A percentile compares a stretch with the other conserved stretches of the same genome.
phyloP scores from a whole-genome alignment of 1,284 basidiomycete genomes.

The Porogramme epimiltina region DNA sequence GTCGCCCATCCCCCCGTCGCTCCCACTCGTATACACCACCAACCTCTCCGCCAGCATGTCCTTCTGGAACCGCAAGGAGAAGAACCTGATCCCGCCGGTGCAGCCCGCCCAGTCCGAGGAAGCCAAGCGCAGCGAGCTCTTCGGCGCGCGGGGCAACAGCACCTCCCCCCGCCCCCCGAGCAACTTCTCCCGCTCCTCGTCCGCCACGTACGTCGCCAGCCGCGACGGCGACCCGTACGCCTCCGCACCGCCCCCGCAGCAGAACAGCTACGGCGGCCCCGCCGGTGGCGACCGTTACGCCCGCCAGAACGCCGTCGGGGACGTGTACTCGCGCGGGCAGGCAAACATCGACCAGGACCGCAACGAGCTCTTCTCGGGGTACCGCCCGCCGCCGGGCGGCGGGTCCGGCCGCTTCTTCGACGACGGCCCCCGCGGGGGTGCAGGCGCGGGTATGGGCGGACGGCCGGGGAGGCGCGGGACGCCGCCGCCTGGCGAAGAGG shows the following conservation, averaged over 20 bases:
- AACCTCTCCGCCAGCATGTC: constrained; percentile 54
- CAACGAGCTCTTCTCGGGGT: constrained; percentile 75
- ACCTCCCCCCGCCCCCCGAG: constrained; percentile 43
- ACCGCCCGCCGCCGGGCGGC: constrained; percentile 58
- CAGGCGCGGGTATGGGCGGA: not conserved
- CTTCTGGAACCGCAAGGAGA: constrained; percentile 69
- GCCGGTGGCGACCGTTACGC: constrained; percentile 50
- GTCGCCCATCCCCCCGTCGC: constrained; percentile 3
- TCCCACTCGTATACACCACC: not conserved
- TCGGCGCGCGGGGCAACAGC: constrained; percentile 36
- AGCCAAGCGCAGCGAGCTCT: constrained; percentile 32
- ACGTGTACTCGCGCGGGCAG: constrained; percentile 61
- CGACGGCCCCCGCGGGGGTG: constrained; percentile 65
- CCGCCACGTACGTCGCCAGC: constrained; percentile 65
- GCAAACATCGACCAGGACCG: constrained; percentile 65
- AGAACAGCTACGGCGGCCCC: constrained; percentile 34
- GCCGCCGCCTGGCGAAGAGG: constrained; percentile 73
- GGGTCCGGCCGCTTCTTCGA: constrained; percentile 62
- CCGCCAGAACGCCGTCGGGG: constrained; percentile 55
- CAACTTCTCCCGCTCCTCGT: constrained; percentile 48
- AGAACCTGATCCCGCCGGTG: constrained; percentile 72
- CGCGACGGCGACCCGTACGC: constrained; percentile 60
- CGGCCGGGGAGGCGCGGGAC: constrained; percentile 28
- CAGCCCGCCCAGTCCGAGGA: constrained; percentile 27
- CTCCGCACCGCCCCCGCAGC: constrained; percentile 32